Evolutionary conservation across 257 asterid species (phyloP).

Genomic region (Nicotiana attenuata): DNA sequence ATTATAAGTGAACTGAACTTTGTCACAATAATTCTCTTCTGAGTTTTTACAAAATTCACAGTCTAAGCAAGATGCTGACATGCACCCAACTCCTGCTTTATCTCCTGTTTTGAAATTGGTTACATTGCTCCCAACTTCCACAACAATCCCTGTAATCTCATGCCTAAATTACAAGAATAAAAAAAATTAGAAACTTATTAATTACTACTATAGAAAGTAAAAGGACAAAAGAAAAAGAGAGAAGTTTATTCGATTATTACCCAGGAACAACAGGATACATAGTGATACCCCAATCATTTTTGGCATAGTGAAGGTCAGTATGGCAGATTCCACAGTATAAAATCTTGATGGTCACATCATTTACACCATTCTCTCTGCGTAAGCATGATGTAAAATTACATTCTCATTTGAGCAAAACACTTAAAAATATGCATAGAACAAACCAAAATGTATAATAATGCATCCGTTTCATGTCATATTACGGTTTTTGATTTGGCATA

Average conservation of each 20-base stretch:
- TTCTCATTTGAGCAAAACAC: no score
- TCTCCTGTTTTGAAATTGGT: slow-evolving; percentile 62
- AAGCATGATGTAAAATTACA: background rate
- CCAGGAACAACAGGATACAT: slow-evolving; percentile 48
- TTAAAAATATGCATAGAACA: no score
- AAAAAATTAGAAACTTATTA: background rate
- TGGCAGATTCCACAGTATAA: slow-evolving; percentile 46
- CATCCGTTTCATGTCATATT: no score
- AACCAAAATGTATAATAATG: no score
- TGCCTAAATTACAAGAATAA: slow-evolving; percentile 35
- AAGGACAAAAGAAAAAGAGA: background rate
- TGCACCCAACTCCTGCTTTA: slow-evolving; percentile 78
- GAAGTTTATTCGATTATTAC: slow-evolving; percentile 7
- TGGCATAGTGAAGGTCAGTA: slow-evolving; percentile 38
- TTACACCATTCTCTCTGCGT: slow-evolving; percentile 33
- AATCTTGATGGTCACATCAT: slow-evolving; percentile 38
- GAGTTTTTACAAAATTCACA: slow-evolving; percentile 61
- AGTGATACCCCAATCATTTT: slow-evolving; percentile 44
- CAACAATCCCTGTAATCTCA: slow-evolving; percentile 71
- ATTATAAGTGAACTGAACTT: slow-evolving; percentile 61
- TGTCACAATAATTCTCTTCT: slow-evolving; percentile 77
- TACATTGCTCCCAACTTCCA: slow-evolving; percentile 71
- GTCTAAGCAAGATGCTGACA: slow-evolving; percentile 72
- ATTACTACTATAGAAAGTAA: background rate
- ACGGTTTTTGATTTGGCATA: no score